A percentile compares a stretch with the other conserved stretches of the same genome.
These are phyloP conservation scores for Ilex asprella DNA, from an alignment of 257 asterid species.

Conservation along the genomic window DNA sequence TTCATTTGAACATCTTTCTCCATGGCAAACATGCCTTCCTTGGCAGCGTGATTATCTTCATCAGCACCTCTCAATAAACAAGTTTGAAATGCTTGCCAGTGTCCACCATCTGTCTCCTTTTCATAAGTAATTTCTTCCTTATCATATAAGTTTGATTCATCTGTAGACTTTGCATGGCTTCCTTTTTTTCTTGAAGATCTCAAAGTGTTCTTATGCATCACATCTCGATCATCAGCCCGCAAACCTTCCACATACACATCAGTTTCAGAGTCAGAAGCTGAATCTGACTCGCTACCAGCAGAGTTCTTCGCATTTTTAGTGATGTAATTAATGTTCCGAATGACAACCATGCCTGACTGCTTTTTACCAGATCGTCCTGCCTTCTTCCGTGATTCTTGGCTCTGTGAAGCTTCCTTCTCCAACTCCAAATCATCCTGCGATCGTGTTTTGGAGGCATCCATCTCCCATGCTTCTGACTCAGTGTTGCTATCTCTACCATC, in stretches of 20 bases:
- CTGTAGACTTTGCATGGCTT: conserved; percentile 30
- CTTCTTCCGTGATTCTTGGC: conserved; percentile 39
- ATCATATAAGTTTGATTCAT: conserved; percentile 25
- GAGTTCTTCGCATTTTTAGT: conserved; percentile 27
- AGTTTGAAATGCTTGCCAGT: conserved; percentile 92
- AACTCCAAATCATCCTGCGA: conserved; percentile 20
- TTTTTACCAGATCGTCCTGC: conserved; percentile 31
- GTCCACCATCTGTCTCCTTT: conserved; percentile 51
- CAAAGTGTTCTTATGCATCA: no score
- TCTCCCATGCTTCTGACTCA: conserved; percentile 39
- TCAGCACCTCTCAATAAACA: conserved; percentile 60
- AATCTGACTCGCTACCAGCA: conserved; percentile 21
- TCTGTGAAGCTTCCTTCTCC: conserved; percentile 41
- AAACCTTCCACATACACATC: conserved; percentile 37
- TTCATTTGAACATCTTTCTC: conserved; percentile 46
- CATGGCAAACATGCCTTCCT: conserved; percentile 43
- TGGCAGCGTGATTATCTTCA: conserved; percentile 43
- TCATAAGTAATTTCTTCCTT: conserved; percentile 31
- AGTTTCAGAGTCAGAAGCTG: conserved; percentile 29
- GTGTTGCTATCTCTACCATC: conserved; percentile 44
- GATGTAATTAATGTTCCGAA: conserved; percentile 42
- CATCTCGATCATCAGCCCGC: conserved; percentile 28
- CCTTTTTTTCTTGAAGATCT: conserved; percentile 45
- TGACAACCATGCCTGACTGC: conserved; percentile 34
- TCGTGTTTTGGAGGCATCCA: no score